Evolutionary conservation across 192 early-diverging fungal genomes (phyloP), one percentile per base, ranked within the genome.

Genomic region (Coemansia sp.): DNA sequence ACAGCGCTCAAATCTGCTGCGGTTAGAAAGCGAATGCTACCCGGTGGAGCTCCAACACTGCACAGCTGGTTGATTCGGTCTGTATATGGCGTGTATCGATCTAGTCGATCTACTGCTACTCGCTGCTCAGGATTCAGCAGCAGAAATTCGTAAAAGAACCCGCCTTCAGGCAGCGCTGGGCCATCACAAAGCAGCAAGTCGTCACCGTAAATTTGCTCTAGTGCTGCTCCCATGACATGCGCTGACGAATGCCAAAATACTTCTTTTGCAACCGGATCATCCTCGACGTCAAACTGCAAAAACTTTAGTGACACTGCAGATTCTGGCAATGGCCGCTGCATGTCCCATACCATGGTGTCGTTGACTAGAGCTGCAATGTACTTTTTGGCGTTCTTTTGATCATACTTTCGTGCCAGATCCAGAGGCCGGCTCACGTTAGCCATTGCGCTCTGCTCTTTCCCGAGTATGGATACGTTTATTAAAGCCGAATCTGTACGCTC

Each of bases 101-200:
- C 61, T 12, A 63, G 45, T n/a, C 62, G 70, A 57, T 71, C 61
- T 38, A 62, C 37, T 0, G 14, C 49, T 1, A 23, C 45, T 3
- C 68, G 48, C 16, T 55, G 58, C 11, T 49, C 32, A 1, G 62
- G 22, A 39, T 74, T 73, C 11, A 86, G 60, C 57, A 93, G 75
- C 43, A 91, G 51, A 57, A 85, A 86, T 61, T 91, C 90, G 81
- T 92, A 93, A 65, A 87, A 92, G 82, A 91, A 93, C 12, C 92
- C 92, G 27, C 86, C 85, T 11, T 83, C 75, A n/a, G 83, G 78
- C 45, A 89, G 73, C 7, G 86, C 63, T 19, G 92, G 89, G 0
- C 89, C 90, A 57, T 89, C 87, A 51, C 88, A 88, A 23, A 93
- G 79, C 35, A 91, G 64, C 13, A 85, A 20, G 16, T 85, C 71